Evolutionary conservation across 768 basidiomycete genomes (phyloP).

Genomic region (Mycena belliarum): DNA sequence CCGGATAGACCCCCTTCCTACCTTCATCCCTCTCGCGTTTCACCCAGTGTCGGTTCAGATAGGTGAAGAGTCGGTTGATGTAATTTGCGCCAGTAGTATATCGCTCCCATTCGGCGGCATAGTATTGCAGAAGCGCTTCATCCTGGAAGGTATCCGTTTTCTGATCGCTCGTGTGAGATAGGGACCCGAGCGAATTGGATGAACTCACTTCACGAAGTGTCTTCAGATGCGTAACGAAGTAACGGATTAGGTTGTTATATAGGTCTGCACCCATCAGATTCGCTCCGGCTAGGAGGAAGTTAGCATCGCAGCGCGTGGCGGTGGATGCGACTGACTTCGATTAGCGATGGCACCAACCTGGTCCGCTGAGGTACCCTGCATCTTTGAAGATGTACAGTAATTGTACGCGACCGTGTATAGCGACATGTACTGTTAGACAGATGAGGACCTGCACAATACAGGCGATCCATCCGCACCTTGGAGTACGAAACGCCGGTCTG

Average conservation of each 20-base stretch:
- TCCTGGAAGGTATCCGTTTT: conserved; percentile 79
- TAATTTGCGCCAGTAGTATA: conserved; percentile 98
- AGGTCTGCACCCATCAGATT: conserved; percentile 97
- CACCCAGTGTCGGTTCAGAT: conserved; percentile 99
- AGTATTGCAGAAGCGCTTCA: conserved; percentile 86
- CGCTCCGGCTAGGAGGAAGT: conserved; percentile 64
- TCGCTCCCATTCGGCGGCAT: conserved; percentile 91
- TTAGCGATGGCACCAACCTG: conserved; percentile 53
- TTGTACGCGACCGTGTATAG: conserved; percentile 94
- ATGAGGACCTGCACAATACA: not conserved
- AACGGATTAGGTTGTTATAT: conserved; percentile 91
- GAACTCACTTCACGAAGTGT: conserved; percentile 49
- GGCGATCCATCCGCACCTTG: conserved; percentile 36
- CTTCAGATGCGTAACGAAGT: conserved; percentile 85
- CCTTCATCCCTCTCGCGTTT: conserved; percentile 98
- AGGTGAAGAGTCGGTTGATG: conserved; percentile 96
- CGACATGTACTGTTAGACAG: conserved; percentile 73
- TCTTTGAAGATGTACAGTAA: conserved; percentile 91
- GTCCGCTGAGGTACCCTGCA: conserved; percentile 54
- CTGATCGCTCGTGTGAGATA: conserved; percentile 42
- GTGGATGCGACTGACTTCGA: conserved; percentile 53
- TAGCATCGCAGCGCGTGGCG: conserved; percentile 37
- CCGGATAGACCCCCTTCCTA: conserved; percentile 89
- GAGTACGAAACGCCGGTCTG: conserved; percentile 88
- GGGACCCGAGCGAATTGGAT: not conserved